Evolutionary conservation across 805 yeast species (phyloP).

Genomic region (Zygotorulaspora florentina): DNA sequence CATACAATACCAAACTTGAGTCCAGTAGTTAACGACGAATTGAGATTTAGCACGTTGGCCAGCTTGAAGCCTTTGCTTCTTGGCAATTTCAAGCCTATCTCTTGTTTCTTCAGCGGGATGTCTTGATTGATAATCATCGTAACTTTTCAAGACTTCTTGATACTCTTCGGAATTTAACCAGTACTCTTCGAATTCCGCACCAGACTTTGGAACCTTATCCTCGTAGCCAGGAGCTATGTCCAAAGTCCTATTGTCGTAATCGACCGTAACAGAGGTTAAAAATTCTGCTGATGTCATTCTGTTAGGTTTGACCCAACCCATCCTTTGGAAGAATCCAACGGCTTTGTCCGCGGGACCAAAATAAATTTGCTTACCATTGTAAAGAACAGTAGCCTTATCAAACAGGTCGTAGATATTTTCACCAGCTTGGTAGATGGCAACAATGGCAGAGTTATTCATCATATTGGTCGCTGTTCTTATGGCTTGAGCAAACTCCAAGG

Average conservation of each 20-base stretch:
- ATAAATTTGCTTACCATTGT: conserved; percentile 57
- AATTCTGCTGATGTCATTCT: conserved; percentile 69
- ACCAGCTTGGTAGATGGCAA: conserved; percentile 66
- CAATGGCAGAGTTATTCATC: conserved; percentile 53
- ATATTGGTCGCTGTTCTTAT: conserved; percentile 56
- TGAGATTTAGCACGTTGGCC: conserved; percentile 39
- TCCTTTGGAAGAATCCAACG: conserved; percentile 48
- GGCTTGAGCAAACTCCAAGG: conserved; percentile 59
- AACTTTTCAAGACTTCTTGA: conserved; percentile 36
- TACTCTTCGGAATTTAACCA: conserved; percentile 58
- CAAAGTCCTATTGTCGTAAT: conserved; percentile 54
- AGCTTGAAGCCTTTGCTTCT: conserved; percentile 41
- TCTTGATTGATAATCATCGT: conserved; percentile 40
- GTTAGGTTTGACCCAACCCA: conserved; percentile 60
- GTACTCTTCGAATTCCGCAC: conserved; percentile 54
- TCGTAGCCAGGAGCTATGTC: conserved; percentile 45
- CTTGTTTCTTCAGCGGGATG: conserved; percentile 41
- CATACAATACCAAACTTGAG: conserved; percentile 50
- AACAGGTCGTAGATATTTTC: conserved; percentile 58
- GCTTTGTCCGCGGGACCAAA: conserved; percentile 55
- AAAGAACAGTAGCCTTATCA: conserved; percentile 57
- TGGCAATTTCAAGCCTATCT: conserved; percentile 39
- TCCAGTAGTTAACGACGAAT: conserved; percentile 43
- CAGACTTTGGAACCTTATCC: conserved; percentile 48
- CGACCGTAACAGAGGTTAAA: conserved; percentile 58